Evolutionary conservation across 768 basidiomycete genomes (phyloP).

Genomic region (Suillus weaverae): DNA sequence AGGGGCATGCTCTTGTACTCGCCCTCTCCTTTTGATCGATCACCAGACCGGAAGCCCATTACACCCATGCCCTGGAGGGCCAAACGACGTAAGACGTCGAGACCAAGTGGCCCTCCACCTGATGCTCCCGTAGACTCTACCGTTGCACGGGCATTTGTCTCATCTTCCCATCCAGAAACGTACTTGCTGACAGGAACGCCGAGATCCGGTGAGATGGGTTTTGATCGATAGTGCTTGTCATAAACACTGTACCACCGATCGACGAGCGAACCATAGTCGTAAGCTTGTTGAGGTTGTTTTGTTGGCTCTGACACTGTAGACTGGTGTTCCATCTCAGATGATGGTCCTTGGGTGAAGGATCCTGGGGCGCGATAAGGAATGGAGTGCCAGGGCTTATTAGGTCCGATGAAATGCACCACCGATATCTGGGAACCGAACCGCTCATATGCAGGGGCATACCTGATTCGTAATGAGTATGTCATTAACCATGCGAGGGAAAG

Average conservation of each 20-base stretch:
- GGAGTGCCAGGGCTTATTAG: slow-evolving; percentile 92
- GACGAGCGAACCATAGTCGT: slow-evolving; percentile 79
- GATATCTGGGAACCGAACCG: slow-evolving; percentile 87
- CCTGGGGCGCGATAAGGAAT: slow-evolving; percentile 69
- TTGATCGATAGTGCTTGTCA: slow-evolving; percentile 80
- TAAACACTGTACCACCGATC: slow-evolving; percentile 92
- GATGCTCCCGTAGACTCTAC: neutral
- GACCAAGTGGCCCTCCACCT: slow-evolving; percentile 33
- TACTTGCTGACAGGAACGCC: slow-evolving; percentile 69
- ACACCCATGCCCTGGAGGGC: slow-evolving; percentile 33
- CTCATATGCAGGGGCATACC: slow-evolving; percentile 95
- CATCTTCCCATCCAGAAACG: slow-evolving; percentile 73
- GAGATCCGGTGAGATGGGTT: slow-evolving; percentile 40
- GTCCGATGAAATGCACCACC: slow-evolving; percentile 91
- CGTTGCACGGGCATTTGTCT: slow-evolving; percentile 1
- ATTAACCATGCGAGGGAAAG: slow-evolving; percentile 23
- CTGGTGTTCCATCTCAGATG: slow-evolving; percentile 32
- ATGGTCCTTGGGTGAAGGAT: slow-evolving; percentile 28
- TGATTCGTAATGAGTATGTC: slow-evolving; percentile 36
- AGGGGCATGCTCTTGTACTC: slow-evolving; percentile 81
- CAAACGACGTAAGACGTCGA: slow-evolving; percentile 39
- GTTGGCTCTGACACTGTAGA: slow-evolving; percentile 14
- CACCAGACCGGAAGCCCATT: slow-evolving; percentile 9
- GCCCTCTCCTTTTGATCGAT: slow-evolving; percentile 49
- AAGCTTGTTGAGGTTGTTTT: slow-evolving; percentile 45